These are phyloP conservation scores for Penicillium freii DNA, from an alignment of 2,329 filamentous ascomycete genomes.

Conservation along the genomic window DNA sequence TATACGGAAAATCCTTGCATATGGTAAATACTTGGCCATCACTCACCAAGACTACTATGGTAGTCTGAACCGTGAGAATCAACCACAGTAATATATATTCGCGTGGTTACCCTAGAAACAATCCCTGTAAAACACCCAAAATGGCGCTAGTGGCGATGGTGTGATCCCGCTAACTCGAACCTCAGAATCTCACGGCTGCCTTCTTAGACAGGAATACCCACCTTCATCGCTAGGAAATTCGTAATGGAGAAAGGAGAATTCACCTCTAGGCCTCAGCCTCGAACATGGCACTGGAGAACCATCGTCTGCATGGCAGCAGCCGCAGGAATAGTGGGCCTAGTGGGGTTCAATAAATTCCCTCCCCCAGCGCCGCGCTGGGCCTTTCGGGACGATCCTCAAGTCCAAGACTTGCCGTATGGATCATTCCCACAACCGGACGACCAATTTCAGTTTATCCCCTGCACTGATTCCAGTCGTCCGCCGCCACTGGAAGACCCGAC, in stretches of 20 bases:
- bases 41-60: too few relatives aligned
- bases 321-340: background rate
- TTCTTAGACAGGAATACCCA: background rate
- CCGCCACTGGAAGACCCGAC: conserved; percentile 12
- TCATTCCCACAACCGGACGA: conserved; percentile 8
- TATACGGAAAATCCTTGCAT: too few relatives aligned
- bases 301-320: background rate
- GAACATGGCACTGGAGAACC: background rate
- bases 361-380: background rate
- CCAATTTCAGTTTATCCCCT: conserved; percentile 17
- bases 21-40: too few relatives aligned
- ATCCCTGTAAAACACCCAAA: conserved; percentile 5
- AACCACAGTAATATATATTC: too few relatives aligned
- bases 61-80: too few relatives aligned
- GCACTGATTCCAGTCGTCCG: conserved; percentile 13
- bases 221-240: too few relatives aligned
- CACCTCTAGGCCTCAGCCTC: too few relatives aligned
- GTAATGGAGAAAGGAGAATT: background rate
- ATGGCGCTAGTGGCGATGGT: background rate
- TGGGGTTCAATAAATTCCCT: background rate
- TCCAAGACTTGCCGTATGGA: conserved; percentile 4
- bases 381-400: background rate
- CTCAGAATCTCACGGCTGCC: background rate
- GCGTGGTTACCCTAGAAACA: conserved; percentile 11
- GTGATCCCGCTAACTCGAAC: background rate